Evolutionary conservation across 1,284 basidiomycete species (phyloP).

Genomic region (Phenoliferia sp.): DNA sequence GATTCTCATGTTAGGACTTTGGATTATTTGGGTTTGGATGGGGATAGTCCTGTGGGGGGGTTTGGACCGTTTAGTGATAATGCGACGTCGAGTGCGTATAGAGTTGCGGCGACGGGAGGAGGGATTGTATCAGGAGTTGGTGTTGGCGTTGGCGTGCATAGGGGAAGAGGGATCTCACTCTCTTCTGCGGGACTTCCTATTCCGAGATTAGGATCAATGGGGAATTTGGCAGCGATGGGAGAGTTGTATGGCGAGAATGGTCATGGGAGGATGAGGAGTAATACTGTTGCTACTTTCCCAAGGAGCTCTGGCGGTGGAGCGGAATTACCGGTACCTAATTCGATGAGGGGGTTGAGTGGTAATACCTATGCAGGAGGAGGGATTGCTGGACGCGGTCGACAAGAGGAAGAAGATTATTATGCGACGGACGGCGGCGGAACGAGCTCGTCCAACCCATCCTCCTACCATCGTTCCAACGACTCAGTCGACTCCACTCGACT

Average conservation of each 20-base stretch:
- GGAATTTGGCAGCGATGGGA: slow-evolving; percentile 20
- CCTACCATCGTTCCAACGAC: slow-evolving; percentile 24
- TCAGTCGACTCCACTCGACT: slow-evolving; percentile 23
- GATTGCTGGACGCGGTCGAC: no score
- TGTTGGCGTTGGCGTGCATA: no score
- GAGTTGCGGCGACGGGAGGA: background rate
- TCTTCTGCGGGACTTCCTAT: slow-evolving; percentile 4
- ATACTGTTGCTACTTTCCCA: slow-evolving; percentile 28
- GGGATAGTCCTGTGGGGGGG: slow-evolving; percentile 40
- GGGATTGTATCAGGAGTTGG: no score
- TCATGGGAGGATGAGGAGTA: slow-evolving; percentile 18
- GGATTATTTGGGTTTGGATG: slow-evolving; percentile 89
- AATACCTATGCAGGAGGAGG: no score
- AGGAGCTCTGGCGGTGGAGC: background rate
- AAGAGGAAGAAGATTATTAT: background rate
- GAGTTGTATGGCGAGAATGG: slow-evolving; percentile 8
- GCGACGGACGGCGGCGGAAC: background rate
- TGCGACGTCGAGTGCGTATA: background rate
- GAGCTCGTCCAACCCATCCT: slow-evolving; percentile 2
- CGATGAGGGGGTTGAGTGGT: background rate
- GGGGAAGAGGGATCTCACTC: background rate
- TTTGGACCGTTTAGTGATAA: slow-evolving; percentile 11
- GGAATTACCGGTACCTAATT: background rate
- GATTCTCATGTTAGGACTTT: slow-evolving; percentile 88
- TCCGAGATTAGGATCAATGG: no score